Base-by-base conservation (phyloP, 345 rosid species). In the Citrus cavaleriei region DNA sequence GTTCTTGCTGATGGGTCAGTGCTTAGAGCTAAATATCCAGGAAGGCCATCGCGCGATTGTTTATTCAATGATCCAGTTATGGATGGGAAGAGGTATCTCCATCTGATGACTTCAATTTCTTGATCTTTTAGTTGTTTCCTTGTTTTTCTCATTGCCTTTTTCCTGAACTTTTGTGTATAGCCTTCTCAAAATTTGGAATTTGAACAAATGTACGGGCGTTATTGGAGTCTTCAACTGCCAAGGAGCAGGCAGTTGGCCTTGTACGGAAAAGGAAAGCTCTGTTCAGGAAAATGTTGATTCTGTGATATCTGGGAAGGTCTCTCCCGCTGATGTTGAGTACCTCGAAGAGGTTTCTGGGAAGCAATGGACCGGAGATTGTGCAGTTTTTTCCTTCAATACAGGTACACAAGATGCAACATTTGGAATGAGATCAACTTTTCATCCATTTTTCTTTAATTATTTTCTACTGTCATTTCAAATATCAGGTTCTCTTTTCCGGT, bases 171-270 rank as follows among this genome's bases (percentile, higher is more conserved):
- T 78, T 78, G 22, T 35, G 46, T 46, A 85, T 38, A 90, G 93
- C 67, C 91, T 88, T 68, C 85, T 87, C 51, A 86, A 90, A 85
- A 84, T 88, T 8, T 90, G 90, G 93, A 90, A 90, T 64, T 58
- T 90, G 85, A 90, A 88, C 84, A 75, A 85, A 65, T 85, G 89
- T 35, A 84, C 85, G 10, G 89, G 90, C 68, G 88, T 88, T 46
- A 58, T 90, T 25, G 93, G 90, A 8, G 79, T 85, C 49, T 87
- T 90, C 85, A 90, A 88, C 75, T 88, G 90, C 85, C 93, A 87
- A 83, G 91, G 92, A 83, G 87, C 84, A 5, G 90, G 93, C 51
- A 87, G 74, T 63, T 87, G 91, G 91, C 93, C 89, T 49, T 82
- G 88, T 70, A 42, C 71, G 64, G 77, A 88, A 54, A 65, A 68